Percentiles rank a stretch among this genome's conserved stretches.
phyloP scores from a whole-genome alignment of 2,329 filamentous ascomycete genomes.

The Nigrograna mackinnonii region DNA sequence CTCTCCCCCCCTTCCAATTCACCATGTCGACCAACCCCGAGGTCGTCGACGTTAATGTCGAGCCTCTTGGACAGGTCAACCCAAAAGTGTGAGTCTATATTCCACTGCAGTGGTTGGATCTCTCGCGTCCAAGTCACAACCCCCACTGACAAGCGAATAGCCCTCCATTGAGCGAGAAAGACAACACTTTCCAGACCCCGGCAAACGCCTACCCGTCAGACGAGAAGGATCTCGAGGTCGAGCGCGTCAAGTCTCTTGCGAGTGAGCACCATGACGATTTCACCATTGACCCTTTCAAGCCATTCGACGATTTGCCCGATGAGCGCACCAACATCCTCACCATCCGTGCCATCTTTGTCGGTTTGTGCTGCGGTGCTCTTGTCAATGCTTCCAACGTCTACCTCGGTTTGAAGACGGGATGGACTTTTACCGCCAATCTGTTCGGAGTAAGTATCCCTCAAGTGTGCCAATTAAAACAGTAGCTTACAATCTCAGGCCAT shows the following conservation, averaged over 20 bases:
- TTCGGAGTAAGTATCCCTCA: constrained; percentile 23
- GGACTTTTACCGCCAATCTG: constrained; percentile 45
- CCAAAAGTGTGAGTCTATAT: constrained; percentile 26
- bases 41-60: constrained; percentile 8
- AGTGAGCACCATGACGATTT: constrained; percentile 26
- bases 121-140: no score
- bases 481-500: constrained; percentile 46
- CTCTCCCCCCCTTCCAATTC: no score
- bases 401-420: constrained; percentile 56
- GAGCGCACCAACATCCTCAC: constrained; percentile 58
- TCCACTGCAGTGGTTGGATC: constrained; percentile 1
- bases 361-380: constrained; percentile 60
- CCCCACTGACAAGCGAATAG: no score
- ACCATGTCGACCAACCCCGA: constrained; percentile 15
- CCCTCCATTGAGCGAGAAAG: constrained; percentile 38
- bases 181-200: constrained; percentile 37
- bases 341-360: constrained; percentile 58
- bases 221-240: constrained; percentile 26
- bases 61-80: constrained; percentile 34
- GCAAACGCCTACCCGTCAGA: constrained; percentile 12
- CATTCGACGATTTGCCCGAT: constrained; percentile 47
- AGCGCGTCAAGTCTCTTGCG: constrained; percentile 25
- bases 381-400: constrained; percentile 68
- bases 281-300: constrained; percentile 44
- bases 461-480: background rate